Conservation (phyloP, 495 filamentous ascomycete species). For the Lophiostoma macrostomum region DNA sequence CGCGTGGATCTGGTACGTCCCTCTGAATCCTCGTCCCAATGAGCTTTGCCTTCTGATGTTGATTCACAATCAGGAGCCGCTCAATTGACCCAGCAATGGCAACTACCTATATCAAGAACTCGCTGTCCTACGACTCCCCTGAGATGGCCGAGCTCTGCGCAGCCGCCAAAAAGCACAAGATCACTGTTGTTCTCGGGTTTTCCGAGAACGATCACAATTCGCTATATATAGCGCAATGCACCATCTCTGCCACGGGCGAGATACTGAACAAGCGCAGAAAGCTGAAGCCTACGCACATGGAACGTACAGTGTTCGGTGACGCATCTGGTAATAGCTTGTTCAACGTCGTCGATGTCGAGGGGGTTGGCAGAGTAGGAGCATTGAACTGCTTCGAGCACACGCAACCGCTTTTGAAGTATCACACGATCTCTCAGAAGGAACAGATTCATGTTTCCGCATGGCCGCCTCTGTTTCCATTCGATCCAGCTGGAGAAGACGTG, state of each 20-base stretch:
- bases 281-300: conserved; percentile 62
- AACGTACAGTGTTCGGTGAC: conserved; percentile 61
- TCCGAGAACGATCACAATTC: conserved; percentile 49
- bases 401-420: conserved; percentile 59
- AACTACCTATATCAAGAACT: conserved; percentile 52
- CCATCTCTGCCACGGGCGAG: conserved; percentile 49
- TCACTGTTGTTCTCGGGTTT: conserved; percentile 54
- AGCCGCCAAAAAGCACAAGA: conserved; percentile 44
- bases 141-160: conserved; percentile 49
- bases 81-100: conserved; percentile 46
- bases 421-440: conserved; percentile 50
- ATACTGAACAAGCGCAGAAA: conserved; percentile 50
- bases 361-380: conserved; percentile 46
- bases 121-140: conserved; percentile 44
- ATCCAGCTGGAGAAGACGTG: conserved; percentile 12
- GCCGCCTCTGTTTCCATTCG: conserved; percentile 40
- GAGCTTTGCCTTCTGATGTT: not conserved
- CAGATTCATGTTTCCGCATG: conserved; percentile 59
- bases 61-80: conserved; percentile 40
- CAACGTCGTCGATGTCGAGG: conserved; percentile 46
- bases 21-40: conserved; percentile 2
- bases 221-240: conserved; percentile 57
- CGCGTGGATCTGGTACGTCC: conserved; percentile 55
- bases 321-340: conserved; percentile 44
- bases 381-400: conserved; percentile 59